These are phyloP conservation scores for Chaetomium strumarium DNA, from an alignment of 2,329 filamentous ascomycete genomes.

Conservation along the genomic window DNA sequence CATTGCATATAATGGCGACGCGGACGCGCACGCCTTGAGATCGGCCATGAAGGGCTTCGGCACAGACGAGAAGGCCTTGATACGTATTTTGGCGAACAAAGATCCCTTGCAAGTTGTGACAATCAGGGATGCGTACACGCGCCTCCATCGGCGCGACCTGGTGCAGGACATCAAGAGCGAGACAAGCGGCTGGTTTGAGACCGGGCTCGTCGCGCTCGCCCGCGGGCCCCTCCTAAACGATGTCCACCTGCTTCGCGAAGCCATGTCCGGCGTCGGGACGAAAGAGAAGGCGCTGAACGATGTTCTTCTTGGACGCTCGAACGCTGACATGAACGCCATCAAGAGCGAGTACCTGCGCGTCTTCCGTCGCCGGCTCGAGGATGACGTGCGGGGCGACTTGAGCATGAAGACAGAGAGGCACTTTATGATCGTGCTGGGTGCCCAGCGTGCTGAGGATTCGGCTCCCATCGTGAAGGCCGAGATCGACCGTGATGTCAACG, in stretches of 20 bases:
- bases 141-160: constrained; percentile 60
- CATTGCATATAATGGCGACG: constrained; percentile 61
- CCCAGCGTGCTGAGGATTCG: constrained; percentile 70
- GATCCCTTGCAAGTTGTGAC: constrained; percentile 72
- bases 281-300: constrained; percentile 85
- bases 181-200: constrained; percentile 66
- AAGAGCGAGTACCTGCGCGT: constrained; percentile 68
- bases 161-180: constrained; percentile 72
- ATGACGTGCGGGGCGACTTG: constrained; percentile 69
- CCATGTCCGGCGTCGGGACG: constrained; percentile 75
- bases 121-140: constrained; percentile 61
- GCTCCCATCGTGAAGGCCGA: constrained; percentile 66
- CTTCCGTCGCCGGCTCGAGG: constrained; percentile 61
- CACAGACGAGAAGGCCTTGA: constrained; percentile 75
- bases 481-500: constrained; percentile 68
- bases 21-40: constrained; percentile 65
- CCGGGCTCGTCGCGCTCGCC: constrained; percentile 67
- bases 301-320: constrained; percentile 72
- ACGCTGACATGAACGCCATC: constrained; percentile 84
- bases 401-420: constrained; percentile 81
- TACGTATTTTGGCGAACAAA: constrained; percentile 62
- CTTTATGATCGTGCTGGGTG: constrained; percentile 75
- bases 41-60: constrained; percentile 88
- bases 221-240: constrained; percentile 77
- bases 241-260: constrained; percentile 61